A percentile compares a stretch with the other conserved stretches of the same genome.
Evolutionary conservation across 192 early-diverging fungal species (phyloP).

Genomic region (Rhizoclosmatium globosum): DNA sequence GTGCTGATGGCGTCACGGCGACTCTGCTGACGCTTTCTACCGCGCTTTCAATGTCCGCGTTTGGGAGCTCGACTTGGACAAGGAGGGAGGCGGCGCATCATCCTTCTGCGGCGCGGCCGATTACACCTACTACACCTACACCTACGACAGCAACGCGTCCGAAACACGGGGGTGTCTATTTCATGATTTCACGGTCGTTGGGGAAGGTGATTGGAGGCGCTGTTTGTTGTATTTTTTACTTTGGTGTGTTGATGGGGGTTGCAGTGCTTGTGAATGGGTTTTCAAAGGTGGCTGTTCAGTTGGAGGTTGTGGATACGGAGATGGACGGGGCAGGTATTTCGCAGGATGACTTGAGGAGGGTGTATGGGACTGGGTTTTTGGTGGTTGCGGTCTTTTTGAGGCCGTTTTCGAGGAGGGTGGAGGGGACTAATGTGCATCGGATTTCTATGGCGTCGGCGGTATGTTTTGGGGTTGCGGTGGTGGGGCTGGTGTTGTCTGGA

Average conservation of each 20-base stretch:
- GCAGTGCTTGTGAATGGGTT: slow-evolving; percentile 27
- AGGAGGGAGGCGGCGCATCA: background rate
- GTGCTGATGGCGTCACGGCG: slow-evolving; percentile 35
- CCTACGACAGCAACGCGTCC: background rate
- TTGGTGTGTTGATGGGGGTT: slow-evolving; percentile 36
- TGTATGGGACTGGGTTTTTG: slow-evolving; percentile 12
- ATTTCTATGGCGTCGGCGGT: slow-evolving; percentile 16
- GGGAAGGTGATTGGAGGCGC: slow-evolving; percentile 53
- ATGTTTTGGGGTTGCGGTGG: background rate
- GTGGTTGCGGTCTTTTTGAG: background rate
- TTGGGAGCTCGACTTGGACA: slow-evolving; percentile 38
- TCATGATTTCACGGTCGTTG: slow-evolving; percentile 41
- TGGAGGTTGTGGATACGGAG: background rate
- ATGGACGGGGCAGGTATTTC: background rate
- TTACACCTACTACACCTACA: background rate
- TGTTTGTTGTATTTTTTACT: slow-evolving; percentile 50
- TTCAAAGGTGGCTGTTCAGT: background rate
- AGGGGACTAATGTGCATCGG: background rate
- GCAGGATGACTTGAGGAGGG: background rate
- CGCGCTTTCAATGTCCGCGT: slow-evolving; percentile 44
- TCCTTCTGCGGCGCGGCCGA: background rate
- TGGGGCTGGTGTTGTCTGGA: background rate
- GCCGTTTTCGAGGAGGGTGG: background rate
- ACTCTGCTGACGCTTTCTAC: slow-evolving; percentile 39
- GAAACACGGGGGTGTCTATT: slow-evolving; percentile 47